Evolutionary conservation across 2,329 filamentous ascomycete species (phyloP).

Genomic region (Helotiales sp.): DNA sequence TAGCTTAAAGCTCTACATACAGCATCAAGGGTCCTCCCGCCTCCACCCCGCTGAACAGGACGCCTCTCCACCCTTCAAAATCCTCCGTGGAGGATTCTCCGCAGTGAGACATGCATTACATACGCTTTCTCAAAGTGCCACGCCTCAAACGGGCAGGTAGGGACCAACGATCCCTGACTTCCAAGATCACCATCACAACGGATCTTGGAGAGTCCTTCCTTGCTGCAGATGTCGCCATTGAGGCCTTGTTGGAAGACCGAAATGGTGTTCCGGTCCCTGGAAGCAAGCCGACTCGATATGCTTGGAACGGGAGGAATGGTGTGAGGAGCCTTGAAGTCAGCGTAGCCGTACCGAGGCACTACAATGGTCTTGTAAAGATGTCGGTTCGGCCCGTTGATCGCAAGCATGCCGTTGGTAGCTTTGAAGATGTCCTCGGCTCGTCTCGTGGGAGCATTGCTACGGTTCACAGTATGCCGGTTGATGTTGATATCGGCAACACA

Average conservation of each 20-base stretch:
- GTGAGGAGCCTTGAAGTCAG: slow-evolving; percentile 27
- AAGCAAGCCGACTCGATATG: slow-evolving; percentile 11
- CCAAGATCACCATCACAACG: slow-evolving; percentile 64
- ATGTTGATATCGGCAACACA: not conserved
- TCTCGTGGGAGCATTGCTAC: slow-evolving; percentile 15
- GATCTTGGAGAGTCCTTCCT: slow-evolving; percentile 54
- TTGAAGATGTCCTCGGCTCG: slow-evolving; percentile 12
- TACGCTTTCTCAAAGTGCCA: slow-evolving; percentile 69
- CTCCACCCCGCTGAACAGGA: not conserved
- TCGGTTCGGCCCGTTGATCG: slow-evolving; percentile 20
- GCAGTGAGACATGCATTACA: slow-evolving; percentile 51
- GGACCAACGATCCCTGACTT: slow-evolving; percentile 35
- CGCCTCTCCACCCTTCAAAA: not conserved
- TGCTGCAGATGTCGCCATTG: slow-evolving; percentile 30
- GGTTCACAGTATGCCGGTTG: slow-evolving; percentile 27
- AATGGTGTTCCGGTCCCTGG: slow-evolving; percentile 7
- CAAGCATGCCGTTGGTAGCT: slow-evolving; percentile 6
- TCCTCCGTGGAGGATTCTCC: not conserved
- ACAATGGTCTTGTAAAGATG: slow-evolving; percentile 17
- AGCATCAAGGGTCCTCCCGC: not conserved
- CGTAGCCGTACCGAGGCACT: slow-evolving; percentile 19
- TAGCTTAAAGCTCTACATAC: not conserved
- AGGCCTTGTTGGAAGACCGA: slow-evolving; percentile 17
- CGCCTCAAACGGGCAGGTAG: slow-evolving; percentile 35
- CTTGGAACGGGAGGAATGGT: slow-evolving; percentile 30